phyloP scores from a whole-genome alignment of 805 yeast species.

The Cyberlindnera petersonii region DNA sequence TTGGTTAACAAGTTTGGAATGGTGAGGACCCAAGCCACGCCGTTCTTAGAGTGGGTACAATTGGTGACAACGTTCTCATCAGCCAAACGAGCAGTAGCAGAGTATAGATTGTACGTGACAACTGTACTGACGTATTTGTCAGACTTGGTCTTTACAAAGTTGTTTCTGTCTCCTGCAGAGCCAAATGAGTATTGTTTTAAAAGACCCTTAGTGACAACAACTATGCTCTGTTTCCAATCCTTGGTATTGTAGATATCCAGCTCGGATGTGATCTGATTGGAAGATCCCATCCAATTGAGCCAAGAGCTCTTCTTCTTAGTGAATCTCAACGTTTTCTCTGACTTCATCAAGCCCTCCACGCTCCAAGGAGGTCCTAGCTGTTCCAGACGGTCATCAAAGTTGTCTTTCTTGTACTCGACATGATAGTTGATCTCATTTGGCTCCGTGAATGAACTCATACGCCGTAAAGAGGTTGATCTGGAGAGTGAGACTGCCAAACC shows the following conservation, averaged over 20 bases:
- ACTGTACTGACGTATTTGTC: constrained; percentile 21
- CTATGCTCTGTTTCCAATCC: constrained; percentile 38
- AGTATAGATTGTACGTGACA: constrained; percentile 25
- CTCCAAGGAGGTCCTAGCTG: constrained; percentile 74
- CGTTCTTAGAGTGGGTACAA: constrained; percentile 16
- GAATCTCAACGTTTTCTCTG: constrained; percentile 12
- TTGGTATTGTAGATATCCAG: constrained; percentile 26
- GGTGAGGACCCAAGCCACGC: constrained; percentile 26
- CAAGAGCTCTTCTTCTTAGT: constrained; percentile 16
- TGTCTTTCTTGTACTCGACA: constrained; percentile 34
- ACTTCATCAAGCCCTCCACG: constrained; percentile 63
- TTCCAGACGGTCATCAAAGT: constrained; percentile 57
- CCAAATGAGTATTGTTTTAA: constrained; percentile 42
- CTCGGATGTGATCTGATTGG: constrained; percentile 26
- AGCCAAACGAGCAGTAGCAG: constrained; percentile 23
- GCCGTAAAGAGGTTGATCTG: constrained; percentile 5
- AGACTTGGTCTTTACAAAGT: constrained; percentile 20
- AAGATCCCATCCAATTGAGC: constrained; percentile 21
- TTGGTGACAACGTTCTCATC: constrained; percentile 24
- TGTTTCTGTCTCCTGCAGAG: constrained; percentile 20
- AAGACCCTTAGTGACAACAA: constrained; percentile 47
- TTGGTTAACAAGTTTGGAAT: constrained; percentile 22
- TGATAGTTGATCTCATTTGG: constrained; percentile 26
- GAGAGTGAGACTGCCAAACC: constrained; percentile 22
- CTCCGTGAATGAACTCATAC: constrained; percentile 12